Percentiles rank a stretch among this genome's conserved stretches.
Evolutionary conservation across 768 basidiomycete genomes (phyloP).

Genomic region (Mycena venus): DNA sequence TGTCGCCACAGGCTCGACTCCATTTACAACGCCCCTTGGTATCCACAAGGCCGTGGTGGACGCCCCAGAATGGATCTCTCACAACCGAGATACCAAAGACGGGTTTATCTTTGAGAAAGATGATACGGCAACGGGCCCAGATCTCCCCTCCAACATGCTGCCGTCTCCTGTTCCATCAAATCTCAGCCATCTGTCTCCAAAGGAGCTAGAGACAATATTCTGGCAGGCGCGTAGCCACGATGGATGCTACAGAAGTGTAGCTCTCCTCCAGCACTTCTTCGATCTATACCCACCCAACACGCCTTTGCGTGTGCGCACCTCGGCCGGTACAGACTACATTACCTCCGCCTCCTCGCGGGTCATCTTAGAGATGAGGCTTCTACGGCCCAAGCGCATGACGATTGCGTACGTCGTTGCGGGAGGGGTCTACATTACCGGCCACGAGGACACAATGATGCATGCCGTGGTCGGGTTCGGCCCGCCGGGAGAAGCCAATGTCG

Average conservation of each 20-base stretch:
- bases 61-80: neutral
- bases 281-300: constrained; percentile 26
- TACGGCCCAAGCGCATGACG: neutral
- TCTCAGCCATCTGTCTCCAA: constrained; percentile 2
- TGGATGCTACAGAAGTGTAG: constrained; percentile 33
- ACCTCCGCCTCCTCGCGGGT: neutral
- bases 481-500: neutral
- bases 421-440: neutral
- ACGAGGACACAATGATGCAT: neutral
- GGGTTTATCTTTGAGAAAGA: neutral
- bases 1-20: neutral
- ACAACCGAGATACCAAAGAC: neutral
- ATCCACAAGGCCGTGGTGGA: neutral
- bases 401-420: neutral
- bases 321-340: constrained; percentile 18
- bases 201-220: constrained; percentile 36
- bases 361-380: no score
- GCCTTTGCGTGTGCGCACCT: constrained; percentile 27
- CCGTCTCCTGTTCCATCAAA: neutral
- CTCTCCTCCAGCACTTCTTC: constrained; percentile 35
- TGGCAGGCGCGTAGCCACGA: constrained; percentile 38
- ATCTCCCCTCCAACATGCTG: neutral
- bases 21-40: neutral
- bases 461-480: neutral
- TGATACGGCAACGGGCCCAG: neutral